Conservation (phyloP, 306 rosid genomes). For the Quercus wislizeni region DNA sequence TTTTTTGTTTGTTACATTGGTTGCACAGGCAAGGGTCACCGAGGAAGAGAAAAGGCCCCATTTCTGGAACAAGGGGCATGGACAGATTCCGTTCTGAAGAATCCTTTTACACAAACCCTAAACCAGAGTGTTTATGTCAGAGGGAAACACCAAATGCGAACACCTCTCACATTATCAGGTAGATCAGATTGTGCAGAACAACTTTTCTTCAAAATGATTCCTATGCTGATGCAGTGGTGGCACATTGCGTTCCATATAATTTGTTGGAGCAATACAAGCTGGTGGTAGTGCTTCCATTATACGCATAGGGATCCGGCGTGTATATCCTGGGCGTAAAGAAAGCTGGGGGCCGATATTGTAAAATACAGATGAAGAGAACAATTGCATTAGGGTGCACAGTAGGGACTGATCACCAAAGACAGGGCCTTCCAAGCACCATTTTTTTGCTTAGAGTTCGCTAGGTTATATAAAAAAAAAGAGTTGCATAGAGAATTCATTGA, state of each 20-base stretch:
- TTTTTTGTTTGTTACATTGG: constrained; percentile 5
- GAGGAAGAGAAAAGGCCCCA: constrained; percentile 88
- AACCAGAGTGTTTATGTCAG: constrained; percentile 84
- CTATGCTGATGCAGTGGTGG: constrained; percentile 11
- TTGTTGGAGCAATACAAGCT: constrained; percentile 17
- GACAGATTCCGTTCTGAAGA: constrained; percentile 96
- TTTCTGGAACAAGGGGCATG: constrained; percentile 80
- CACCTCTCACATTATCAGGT: constrained; percentile 24
- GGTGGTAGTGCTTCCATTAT: neutral
- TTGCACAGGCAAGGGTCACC: constrained; percentile 70
- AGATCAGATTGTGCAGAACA: constrained; percentile 12
- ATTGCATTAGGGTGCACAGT: constrained; percentile 12
- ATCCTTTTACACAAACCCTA: constrained; percentile 83
- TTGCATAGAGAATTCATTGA: neutral
- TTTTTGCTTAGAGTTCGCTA: constrained; percentile 30
- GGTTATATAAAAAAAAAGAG: constrained; percentile 7
- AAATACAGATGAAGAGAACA: constrained; percentile 22
- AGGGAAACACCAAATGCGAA: constrained; percentile 35
- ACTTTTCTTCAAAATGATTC: constrained; percentile 11
- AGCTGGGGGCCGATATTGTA: constrained; percentile 18
- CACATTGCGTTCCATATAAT: constrained; percentile 1
- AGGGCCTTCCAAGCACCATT: constrained; percentile 27
- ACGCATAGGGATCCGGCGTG: constrained; percentile 25
- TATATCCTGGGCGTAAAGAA: constrained; percentile 25
- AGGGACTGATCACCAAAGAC: constrained; percentile 15